A percentile compares a stretch with the other conserved stretches of the same genome.
Evolutionary conservation across 2,329 filamentous ascomycete genomes (phyloP).

Genomic region (Fusarium coicis): DNA sequence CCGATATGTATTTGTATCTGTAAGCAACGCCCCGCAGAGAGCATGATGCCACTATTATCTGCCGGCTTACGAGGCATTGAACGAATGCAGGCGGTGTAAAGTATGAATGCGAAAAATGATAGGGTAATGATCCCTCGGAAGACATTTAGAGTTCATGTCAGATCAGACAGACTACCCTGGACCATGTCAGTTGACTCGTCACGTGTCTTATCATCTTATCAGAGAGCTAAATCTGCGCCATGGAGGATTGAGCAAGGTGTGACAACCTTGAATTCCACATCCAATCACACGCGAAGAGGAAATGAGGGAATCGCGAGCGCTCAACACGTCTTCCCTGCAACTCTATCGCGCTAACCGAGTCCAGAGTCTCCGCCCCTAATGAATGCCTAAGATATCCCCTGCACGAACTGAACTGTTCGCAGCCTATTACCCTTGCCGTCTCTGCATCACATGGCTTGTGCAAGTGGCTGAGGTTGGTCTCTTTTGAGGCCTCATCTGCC

Average conservation of each 20-base stretch:
- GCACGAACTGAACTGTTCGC: slow-evolving; percentile 5
- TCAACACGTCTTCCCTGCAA: slow-evolving; percentile 39
- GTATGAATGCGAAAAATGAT: neutral
- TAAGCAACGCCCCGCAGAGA: slow-evolving; percentile 17
- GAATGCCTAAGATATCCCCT: slow-evolving; percentile 20
- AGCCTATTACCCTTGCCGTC: slow-evolving; percentile 5
- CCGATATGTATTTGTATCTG: neutral
- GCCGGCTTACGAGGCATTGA: slow-evolving; percentile 8
- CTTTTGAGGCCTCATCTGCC: slow-evolving; percentile 20
- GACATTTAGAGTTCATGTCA: neutral
- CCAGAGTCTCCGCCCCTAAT: slow-evolving; percentile 8
- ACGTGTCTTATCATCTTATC: slow-evolving; percentile 2
- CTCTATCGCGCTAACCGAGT: slow-evolving; percentile 12
- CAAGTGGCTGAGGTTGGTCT: slow-evolving; percentile 19
- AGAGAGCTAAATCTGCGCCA: slow-evolving; percentile 29
- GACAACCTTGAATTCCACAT: slow-evolving; percentile 13
- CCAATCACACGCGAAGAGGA: slow-evolving; percentile 31
- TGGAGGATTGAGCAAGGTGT: slow-evolving; percentile 22
- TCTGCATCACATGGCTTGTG: slow-evolving; percentile 31
- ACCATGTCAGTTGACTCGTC: neutral
- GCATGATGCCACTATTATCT: slow-evolving; percentile 13
- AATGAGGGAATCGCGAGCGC: slow-evolving; percentile 20
- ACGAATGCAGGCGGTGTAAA: slow-evolving; percentile 10
- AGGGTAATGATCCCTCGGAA: neutral
- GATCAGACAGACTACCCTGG: slow-evolving; percentile 17